Base-by-base conservation (phyloP, 208 protist genomes). In the Leishmania martiniquensis region DNA sequence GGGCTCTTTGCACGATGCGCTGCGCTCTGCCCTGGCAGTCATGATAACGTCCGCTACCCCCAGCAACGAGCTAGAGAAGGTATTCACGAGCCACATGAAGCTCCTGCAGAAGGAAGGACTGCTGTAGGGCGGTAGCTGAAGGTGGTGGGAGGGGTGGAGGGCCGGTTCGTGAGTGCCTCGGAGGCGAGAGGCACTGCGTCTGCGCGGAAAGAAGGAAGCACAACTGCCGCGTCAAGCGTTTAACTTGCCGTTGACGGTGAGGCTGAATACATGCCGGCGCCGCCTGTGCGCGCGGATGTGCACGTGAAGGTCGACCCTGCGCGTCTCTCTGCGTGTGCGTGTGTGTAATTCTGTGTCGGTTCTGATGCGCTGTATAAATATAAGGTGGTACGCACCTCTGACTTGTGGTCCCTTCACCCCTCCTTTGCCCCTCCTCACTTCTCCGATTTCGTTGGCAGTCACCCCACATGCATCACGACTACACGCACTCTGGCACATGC, bases 51-150 rank as follows among this genome's bases (percentile, higher is more conserved):
- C 81, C 44, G 89, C 87, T 10, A 57, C 80, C 29, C 82, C 86
- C 29, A 96, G 89, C 77, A 82, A 69, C 12, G 81, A 72, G 63
- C 80, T 96, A 68, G 88, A 91, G 69, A 82, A 84, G 72, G 84
- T 93, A 0, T 89, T 93, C 67, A 72, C 84, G 2, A 81, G 83
- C 42, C 89, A 89, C 65, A 79, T 83, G 34, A 60, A 79, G 45
- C 59, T 96, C 29, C 76, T 96, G 45, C 70, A 81, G 62, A 72
- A 67, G 60, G 82, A 93, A 57, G 82, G 76, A 39, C 72, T 96
- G 9, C 52, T 94, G 70, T 93, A 85, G 75, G 32, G 37, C 13
- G 62, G 62, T 45, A 37, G 37, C 15, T 15, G 34, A 15, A 45
- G 34, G 34, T 67, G 62, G 32, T 67, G 37, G 37, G 15, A n/a